A percentile compares a stretch with the other conserved stretches of the same genome.
phyloP scores from a whole-genome alignment of 2,329 filamentous ascomycete species.

The Hymenotorrendiella dingleyae region DNA sequence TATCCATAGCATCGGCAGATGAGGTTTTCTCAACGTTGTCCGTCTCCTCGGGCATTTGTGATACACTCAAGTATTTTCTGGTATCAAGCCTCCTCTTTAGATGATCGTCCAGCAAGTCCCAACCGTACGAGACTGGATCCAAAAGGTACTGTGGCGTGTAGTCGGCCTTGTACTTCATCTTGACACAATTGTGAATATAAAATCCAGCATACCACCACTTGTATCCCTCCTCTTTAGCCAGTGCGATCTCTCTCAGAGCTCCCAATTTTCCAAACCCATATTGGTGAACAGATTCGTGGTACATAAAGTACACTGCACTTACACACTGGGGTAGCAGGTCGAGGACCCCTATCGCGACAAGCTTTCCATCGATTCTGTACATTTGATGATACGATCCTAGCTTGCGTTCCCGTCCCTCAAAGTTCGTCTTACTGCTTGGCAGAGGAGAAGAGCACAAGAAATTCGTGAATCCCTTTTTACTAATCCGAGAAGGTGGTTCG shows the following conservation, averaged over 20 bases:
- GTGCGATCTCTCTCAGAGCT: slow-evolving; percentile 64
- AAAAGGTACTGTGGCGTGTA: slow-evolving; percentile 70
- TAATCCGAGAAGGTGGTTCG: slow-evolving; percentile 55
- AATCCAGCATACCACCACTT: slow-evolving; percentile 78
- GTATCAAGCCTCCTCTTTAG: slow-evolving; percentile 43
- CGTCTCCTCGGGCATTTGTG: not conserved
- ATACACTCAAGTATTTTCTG: slow-evolving; percentile 22
- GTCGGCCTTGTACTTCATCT: slow-evolving; percentile 82
- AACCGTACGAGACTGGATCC: slow-evolving; percentile 58
- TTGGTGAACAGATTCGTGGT: slow-evolving; percentile 66
- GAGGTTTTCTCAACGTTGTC: no score
- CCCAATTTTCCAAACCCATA: slow-evolving; percentile 70
- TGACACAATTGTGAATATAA: slow-evolving; percentile 74
- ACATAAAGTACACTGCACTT: slow-evolving; percentile 79
- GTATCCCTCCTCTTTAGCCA: slow-evolving; percentile 65
- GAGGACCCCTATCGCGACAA: slow-evolving; percentile 71
- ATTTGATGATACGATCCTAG: slow-evolving; percentile 78
- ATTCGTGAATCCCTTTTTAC: slow-evolving; percentile 54
- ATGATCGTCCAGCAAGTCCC: slow-evolving; percentile 50
- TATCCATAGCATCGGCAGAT: no score
- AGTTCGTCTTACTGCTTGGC: slow-evolving; percentile 35
- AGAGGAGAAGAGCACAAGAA: slow-evolving; percentile 73
- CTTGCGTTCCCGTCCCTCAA: slow-evolving; percentile 46
- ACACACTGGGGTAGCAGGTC: slow-evolving; percentile 72
- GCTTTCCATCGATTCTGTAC: slow-evolving; percentile 68